phyloP scores from a whole-genome alignment of 1,284 basidiomycete genomes.

The Lignosus rhinocerotis region DNA sequence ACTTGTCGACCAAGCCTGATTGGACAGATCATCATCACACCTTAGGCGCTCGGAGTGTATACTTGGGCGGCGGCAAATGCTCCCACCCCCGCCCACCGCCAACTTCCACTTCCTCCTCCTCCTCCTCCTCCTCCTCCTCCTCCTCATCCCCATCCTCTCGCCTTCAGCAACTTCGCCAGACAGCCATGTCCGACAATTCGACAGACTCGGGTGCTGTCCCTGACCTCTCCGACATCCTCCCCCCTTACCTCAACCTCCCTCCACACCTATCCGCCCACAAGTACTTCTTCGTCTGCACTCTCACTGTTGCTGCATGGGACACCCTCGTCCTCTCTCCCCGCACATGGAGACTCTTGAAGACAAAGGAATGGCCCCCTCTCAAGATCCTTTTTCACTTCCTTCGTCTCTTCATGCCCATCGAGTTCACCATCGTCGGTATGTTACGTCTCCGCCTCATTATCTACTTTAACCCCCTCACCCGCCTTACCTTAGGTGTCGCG shows the following conservation, averaged over 20 bases:
- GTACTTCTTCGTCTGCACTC: conserved; percentile 82
- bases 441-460: conserved; percentile 8
- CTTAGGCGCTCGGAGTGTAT: conserved; percentile 16
- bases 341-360: conserved; percentile 68
- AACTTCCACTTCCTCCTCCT: conserved; percentile 5
- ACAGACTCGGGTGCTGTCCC: conserved; percentile 17
- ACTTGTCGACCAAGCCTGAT: not conserved
- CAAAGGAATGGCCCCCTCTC: conserved; percentile 72
- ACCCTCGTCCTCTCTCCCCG: conserved; percentile 78
- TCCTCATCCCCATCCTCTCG: not conserved
- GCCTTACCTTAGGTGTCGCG: conserved; percentile 56
- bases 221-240: conserved; percentile 39
- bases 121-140: not conserved
- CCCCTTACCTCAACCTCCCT: conserved; percentile 63
- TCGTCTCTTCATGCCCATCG: conserved; percentile 71
- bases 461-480: not conserved
- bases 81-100: conserved; percentile 8
- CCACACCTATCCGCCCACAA: conserved; percentile 80
- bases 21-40: conserved; percentile 14
- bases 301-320: conserved; percentile 85
- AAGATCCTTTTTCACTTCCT: conserved; percentile 76
- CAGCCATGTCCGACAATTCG: conserved; percentile 22
- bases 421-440: conserved; percentile 74
- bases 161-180: conserved; percentile 16
- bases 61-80: not conserved